phyloP scores from a whole-genome alignment of 495 filamentous ascomycete genomes.

The Hyaloscypha finlandica region DNA sequence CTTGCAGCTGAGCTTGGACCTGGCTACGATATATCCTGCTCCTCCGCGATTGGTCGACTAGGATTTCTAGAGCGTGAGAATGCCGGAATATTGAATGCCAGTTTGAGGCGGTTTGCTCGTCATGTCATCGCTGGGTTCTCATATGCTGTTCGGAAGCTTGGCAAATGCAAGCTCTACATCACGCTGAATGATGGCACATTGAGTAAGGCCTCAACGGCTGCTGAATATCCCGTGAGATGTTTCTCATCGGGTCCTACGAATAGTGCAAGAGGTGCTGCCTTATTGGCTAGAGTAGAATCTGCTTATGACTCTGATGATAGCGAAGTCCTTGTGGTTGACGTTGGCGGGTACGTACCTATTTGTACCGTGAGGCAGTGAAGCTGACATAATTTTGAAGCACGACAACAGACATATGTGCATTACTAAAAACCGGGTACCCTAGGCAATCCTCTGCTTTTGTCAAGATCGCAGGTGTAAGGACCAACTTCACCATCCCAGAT shows the following conservation, averaged over 20 bases:
- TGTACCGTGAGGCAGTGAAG: not conserved
- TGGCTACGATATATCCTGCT: constrained; percentile 35
- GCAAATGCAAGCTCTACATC: constrained; percentile 50
- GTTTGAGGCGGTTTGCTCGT: constrained; percentile 46
- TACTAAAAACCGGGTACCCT: constrained; percentile 55
- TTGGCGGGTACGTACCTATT: constrained; percentile 40
- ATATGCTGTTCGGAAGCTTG: constrained; percentile 43
- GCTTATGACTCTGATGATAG: constrained; percentile 33
- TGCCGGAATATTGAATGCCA: constrained; percentile 54
- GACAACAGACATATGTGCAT: constrained; percentile 54
- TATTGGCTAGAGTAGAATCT: constrained; percentile 36
- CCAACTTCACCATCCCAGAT: constrained; percentile 56
- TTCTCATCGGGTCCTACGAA: constrained; percentile 57
- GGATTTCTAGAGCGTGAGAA: constrained; percentile 56
- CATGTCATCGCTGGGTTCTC: constrained; percentile 47
- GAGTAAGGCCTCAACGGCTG: constrained; percentile 42
- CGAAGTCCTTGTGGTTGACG: constrained; percentile 48
- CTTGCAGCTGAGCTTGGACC: constrained; percentile 27
- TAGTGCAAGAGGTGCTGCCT: constrained; percentile 51
- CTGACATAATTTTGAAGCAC: constrained; percentile 40
- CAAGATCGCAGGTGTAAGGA: constrained; percentile 52
- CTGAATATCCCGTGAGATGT: constrained; percentile 49
- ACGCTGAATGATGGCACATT: constrained; percentile 57
- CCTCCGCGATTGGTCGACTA: constrained; percentile 47
- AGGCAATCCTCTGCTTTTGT: constrained; percentile 55